phyloP scores from a whole-genome alignment of 2,329 filamentous ascomycete genomes.

The Orbilia brochopaga region DNA sequence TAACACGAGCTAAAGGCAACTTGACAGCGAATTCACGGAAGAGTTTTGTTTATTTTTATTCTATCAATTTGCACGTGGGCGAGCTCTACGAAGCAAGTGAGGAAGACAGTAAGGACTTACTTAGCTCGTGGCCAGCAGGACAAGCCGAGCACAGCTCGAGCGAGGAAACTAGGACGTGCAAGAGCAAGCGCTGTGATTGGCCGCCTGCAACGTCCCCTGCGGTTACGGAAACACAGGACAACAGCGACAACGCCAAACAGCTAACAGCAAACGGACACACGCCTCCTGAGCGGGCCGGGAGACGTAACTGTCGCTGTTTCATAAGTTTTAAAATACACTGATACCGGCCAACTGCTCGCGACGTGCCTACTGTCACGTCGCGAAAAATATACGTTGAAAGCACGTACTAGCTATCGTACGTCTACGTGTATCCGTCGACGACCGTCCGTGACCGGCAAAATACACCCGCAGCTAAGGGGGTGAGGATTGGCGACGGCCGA shows the following conservation, averaged over 20 bases:
- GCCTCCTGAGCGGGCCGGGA: too few species aligned
- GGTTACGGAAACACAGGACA: slow-evolving; percentile 31
- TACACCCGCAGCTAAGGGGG: too few species aligned
- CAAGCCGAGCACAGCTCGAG: too few species aligned
- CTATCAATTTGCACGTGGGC: too few species aligned
- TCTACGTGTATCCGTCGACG: too few species aligned
- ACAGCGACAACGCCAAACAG: slow-evolving; percentile 5
- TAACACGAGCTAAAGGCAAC: too few species aligned
- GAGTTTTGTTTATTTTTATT: too few species aligned
- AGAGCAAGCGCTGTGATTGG: slow-evolving; percentile 25
- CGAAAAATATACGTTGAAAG: not conserved
- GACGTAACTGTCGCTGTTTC: not conserved
- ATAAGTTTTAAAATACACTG: not conserved
- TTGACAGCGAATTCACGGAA: too few species aligned
- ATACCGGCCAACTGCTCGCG: not conserved
- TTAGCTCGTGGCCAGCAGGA: not conserved
- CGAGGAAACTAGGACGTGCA: too few species aligned
- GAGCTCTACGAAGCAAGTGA: too few species aligned
- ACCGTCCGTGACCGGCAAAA: too few species aligned
- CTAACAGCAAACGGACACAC: slow-evolving; percentile 9
- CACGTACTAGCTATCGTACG: not conserved
- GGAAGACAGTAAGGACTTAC: too few species aligned
- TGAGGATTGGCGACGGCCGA: not conserved
- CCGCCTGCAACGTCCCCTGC: slow-evolving; percentile 23
- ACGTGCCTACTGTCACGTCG: not conserved